These are phyloP conservation scores for Gynandropsis gynandra DNA, from an alignment of 345 rosid genomes.

Conservation along the genomic window DNA sequence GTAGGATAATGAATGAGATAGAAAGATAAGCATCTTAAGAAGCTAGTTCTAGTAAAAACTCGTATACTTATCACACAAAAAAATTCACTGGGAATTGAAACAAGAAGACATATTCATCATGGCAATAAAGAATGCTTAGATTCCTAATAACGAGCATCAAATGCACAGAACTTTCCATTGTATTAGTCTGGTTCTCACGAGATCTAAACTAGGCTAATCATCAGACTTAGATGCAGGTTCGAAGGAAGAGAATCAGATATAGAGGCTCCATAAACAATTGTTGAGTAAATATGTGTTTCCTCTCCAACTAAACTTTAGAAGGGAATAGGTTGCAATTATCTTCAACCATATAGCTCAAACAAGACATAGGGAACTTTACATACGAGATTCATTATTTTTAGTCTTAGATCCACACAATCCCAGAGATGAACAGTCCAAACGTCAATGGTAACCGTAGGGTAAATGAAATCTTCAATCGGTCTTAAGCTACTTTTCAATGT, in stretches of 20 bases:
- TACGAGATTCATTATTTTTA: no score
- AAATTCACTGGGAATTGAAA: background rate
- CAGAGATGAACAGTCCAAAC: no score
- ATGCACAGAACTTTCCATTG: background rate
- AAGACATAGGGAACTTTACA: background rate
- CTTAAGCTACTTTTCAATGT: no score
- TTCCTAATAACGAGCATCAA: background rate
- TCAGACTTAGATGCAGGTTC: background rate
- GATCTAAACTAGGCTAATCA: background rate
- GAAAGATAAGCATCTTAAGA: background rate
- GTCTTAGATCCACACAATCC: no score
- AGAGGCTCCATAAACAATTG: background rate
- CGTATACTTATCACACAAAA: background rate
- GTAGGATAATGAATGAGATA: no score
- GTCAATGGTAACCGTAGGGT: no score
- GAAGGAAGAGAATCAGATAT: slow-evolving; percentile 1
- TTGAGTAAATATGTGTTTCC: background rate
- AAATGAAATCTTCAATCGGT: no score
- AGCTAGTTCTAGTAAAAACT: background rate
- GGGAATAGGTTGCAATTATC: background rate
- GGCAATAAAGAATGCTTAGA: background rate
- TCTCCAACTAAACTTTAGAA: background rate
- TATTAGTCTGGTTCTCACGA: background rate
- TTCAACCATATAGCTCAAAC: background rate
- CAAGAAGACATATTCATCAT: background rate